phyloP scores from a whole-genome alignment of 2,329 filamentous ascomycete genomes.

The Calonectria pauciramosa region DNA sequence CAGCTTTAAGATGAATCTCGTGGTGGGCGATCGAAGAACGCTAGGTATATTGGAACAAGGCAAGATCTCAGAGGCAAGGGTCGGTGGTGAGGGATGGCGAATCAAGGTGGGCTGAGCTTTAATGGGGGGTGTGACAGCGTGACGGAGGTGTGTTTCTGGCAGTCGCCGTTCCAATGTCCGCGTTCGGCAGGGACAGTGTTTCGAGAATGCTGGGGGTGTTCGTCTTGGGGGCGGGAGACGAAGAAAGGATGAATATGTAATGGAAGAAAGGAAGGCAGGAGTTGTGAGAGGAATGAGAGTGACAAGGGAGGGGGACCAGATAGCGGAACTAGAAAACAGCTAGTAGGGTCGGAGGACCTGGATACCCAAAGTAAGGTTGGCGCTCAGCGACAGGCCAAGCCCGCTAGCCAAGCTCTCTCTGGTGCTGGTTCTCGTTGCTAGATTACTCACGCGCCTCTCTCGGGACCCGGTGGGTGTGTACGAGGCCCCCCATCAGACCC shows the following conservation, averaged over 20 bases:
- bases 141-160: neutral
- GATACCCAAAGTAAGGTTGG: conserved; percentile 2
- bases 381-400: neutral
- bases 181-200: conserved; percentile 9
- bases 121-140: neutral
- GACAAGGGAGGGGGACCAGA: conserved; percentile 10
- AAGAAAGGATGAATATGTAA: conserved; percentile 9
- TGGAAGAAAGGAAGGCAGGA: neutral
- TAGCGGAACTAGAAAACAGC: neutral
- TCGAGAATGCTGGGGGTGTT: conserved; percentile 13
- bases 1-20: conserved; percentile 37
- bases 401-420: neutral
- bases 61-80: conserved; percentile 9
- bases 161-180: neutral
- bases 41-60: neutral
- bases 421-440: neutral
- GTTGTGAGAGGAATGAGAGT: neutral
- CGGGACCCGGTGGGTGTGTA: neutral
- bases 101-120: neutral
- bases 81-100: neutral
- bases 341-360: neutral
- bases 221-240: conserved; percentile 2
- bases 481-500: neutral
- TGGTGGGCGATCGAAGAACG: neutral
- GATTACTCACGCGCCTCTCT: conserved; percentile 7